A percentile compares a stretch with the other conserved stretches of the same genome.
These are phyloP conservation scores for Salix udensis DNA, from an alignment of 345 rosid genomes.

Conservation along the genomic window DNA sequence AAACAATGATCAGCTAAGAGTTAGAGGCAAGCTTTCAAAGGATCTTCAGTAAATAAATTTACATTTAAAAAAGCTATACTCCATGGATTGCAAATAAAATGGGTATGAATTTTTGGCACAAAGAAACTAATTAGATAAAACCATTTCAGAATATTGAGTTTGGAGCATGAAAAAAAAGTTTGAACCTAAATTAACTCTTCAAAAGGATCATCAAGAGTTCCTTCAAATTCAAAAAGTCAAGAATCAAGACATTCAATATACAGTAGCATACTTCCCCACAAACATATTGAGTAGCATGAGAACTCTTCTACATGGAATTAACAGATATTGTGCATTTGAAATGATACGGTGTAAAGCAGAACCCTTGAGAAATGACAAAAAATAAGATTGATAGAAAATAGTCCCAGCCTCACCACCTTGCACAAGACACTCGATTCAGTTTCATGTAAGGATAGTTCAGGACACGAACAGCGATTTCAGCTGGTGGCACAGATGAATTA, in stretches of 20 bases:
- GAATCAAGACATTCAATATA: conserved; percentile 74
- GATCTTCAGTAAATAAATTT: not conserved
- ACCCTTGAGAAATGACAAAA: conserved; percentile 16
- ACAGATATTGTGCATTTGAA: conserved; percentile 10
- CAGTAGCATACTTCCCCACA: conserved; percentile 68
- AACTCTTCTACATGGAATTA: conserved; percentile 71
- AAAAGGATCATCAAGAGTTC: conserved; percentile 84
- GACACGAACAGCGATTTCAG: conserved; percentile 58
- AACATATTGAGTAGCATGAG: conserved; percentile 73
- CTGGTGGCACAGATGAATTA: conserved; percentile 41
- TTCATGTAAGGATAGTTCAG: conserved; percentile 74
- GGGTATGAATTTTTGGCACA: not conserved
- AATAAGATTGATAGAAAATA: conserved; percentile 19
- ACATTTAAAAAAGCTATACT: not conserved
- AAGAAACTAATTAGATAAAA: not conserved
- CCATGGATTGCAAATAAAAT: not conserved
- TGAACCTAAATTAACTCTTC: conserved; percentile 62
- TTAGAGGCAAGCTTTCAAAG: not conserved
- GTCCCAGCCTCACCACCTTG: conserved; percentile 90
- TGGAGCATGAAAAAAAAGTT: conserved; percentile 10
- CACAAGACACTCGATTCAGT: conserved; percentile 50
- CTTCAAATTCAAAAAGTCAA: conserved; percentile 82
- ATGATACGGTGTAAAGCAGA: conserved; percentile 8
- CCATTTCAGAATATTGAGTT: conserved; percentile 2
- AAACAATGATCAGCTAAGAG: not conserved